These are phyloP conservation scores for Trebouxia sp. DNA, from an alignment of 139 green algal genomes.

Conservation along the genomic window DNA sequence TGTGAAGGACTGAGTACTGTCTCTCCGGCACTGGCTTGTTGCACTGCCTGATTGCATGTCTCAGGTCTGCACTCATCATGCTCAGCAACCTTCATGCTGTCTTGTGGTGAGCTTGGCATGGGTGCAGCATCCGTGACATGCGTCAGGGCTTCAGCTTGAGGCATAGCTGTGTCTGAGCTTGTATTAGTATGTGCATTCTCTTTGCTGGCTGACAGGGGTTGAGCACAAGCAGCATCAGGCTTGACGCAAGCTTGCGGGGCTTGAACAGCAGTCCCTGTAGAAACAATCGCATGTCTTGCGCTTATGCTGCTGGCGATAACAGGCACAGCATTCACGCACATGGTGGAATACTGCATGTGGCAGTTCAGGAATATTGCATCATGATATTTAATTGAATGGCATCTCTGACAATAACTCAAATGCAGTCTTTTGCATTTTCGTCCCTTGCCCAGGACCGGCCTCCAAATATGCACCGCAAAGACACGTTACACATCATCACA, in stretches of 20 bases:
- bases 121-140: neutral
- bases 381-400: too few species aligned
- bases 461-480: too few species aligned
- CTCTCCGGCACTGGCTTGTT: constrained; percentile 14
- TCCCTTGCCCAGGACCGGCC: too few species aligned
- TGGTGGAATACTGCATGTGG: too few species aligned
- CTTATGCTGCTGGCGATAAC: too few species aligned
- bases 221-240: neutral
- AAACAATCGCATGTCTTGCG: too few species aligned
- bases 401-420: too few species aligned
- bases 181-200: neutral
- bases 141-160: neutral
- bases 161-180: neutral
- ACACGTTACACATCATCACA: too few species aligned
- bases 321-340: too few species aligned
- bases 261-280: neutral
- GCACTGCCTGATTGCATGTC: neutral
- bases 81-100: neutral
- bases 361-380: too few species aligned
- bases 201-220: constrained; percentile 1
- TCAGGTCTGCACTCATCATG: neutral
- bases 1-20: constrained; percentile 26
- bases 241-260: neutral
- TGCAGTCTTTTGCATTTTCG: too few species aligned
- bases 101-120: neutral